Conservation (phyloP, 2,329 filamentous ascomycete species). For the Ceratocystis eucalypticola region DNA sequence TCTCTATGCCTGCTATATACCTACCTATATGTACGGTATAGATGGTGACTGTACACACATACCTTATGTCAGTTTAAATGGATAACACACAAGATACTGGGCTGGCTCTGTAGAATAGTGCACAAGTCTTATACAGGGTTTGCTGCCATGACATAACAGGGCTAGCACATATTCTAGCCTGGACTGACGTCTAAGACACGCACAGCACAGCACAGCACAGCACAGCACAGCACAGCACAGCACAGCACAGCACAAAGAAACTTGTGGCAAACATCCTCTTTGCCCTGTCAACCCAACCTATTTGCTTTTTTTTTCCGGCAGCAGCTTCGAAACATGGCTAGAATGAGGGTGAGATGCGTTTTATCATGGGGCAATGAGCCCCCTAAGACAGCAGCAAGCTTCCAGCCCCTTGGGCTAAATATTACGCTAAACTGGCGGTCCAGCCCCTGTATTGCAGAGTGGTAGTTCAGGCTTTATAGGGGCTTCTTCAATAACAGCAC, state of each 20-base stretch:
- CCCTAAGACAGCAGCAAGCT: background rate
- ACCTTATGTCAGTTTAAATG: too few relatives aligned
- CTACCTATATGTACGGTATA: too few relatives aligned
- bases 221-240: background rate
- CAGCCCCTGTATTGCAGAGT: background rate
- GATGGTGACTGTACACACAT: too few relatives aligned
- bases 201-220: background rate
- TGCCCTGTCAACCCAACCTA: too few relatives aligned
- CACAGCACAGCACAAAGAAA: background rate
- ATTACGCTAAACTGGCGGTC: background rate
- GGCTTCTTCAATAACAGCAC: too few relatives aligned
- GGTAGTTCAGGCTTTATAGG: background rate
- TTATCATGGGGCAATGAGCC: background rate
- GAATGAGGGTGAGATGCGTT: background rate
- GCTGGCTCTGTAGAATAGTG: too few relatives aligned
- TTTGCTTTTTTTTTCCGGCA: background rate
- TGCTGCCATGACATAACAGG: background rate
- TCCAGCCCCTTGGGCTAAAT: background rate
- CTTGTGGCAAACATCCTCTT: background rate
- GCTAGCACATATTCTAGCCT: background rate
- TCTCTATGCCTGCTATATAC: too few relatives aligned
- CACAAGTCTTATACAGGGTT: background rate
- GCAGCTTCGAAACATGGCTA: too few relatives aligned
- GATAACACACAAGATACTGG: too few relatives aligned
- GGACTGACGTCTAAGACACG: background rate